Conservation (phyloP, 495 filamentous ascomycete species). For the Polyplosphaeria fusca region DNA sequence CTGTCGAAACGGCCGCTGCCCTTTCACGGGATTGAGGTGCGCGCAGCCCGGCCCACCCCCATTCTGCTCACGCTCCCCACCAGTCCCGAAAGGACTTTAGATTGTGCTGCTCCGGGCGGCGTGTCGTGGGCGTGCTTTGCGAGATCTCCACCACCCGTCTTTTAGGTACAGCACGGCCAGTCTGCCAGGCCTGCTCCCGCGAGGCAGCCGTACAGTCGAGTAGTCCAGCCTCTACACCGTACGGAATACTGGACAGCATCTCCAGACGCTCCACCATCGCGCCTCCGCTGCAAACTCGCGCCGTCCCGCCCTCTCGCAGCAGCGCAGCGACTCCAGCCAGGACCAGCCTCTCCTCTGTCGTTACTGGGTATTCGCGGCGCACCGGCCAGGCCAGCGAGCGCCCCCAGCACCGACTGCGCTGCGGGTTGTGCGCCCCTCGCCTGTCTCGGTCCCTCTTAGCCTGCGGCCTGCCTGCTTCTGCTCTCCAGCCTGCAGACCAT, state of each 20-base stretch:
- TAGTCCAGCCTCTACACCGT: no score
- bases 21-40: slow-evolving; percentile 23
- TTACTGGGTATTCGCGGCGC: no score
- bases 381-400: not conserved
- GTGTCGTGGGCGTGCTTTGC: slow-evolving; percentile 23
- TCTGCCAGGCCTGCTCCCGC: no score
- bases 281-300: slow-evolving; percentile 28
- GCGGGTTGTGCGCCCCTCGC: slow-evolving; percentile 28
- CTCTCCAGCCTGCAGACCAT: slow-evolving; percentile 28
- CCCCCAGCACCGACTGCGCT: slow-evolving; percentile 15
- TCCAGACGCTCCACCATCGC: no score
- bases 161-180: slow-evolving; percentile 24
- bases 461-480: slow-evolving; percentile 32
- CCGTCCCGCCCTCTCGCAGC: slow-evolving; percentile 37
- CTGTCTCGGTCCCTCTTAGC: slow-evolving; percentile 34
- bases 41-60: slow-evolving; percentile 20
- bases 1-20: slow-evolving; percentile 23
- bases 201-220: no score
- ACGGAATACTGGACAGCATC: no score
- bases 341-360: no score
- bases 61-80: slow-evolving; percentile 20
- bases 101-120: slow-evolving; percentile 32
- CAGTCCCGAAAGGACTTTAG: slow-evolving; percentile 32
- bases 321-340: slow-evolving; percentile 8
- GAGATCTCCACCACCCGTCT: slow-evolving; percentile 34